Base-by-base conservation (phyloP, 2,329 filamentous ascomycete genomes). In the Colletotrichum nymphaeae region DNA sequence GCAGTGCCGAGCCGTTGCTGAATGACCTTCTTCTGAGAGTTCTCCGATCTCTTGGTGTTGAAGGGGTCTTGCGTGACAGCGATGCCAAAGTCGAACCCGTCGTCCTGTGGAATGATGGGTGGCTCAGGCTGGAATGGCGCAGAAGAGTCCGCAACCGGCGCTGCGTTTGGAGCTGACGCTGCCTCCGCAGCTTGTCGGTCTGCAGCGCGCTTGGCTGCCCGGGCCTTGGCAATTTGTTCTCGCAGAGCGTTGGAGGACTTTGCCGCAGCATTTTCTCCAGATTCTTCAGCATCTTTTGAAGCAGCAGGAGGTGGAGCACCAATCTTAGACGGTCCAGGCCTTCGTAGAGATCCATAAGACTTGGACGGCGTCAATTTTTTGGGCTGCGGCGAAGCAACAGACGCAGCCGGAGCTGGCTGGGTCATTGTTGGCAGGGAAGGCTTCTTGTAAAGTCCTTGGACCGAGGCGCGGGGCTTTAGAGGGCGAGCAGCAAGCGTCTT, bases 151-250 rank as follows among this genome's bases (percentile, higher is more conserved):
- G 56, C 5, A 7, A n/a, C 11, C 32, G 53, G 67, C 2, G 56
- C 71, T 26, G 62, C 7, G 16, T 4, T 57, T 9, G 30, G 57
- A 7, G 19, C 35, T 1, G 30, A 30, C 2, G 67, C 68, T 2
- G 75, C 58, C 32, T 75, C 69, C 5, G 77, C 63, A 22, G 78
- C 75, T 58, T 84, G 82, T 57, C 80, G 83, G 42, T 82, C 79
- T 3, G 85, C 84, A 12, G 89, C 91, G 74, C 91, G 89, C 69
- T 91, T 93, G 2, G 95, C 94, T 2, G 95, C 95, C 80, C 96
- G 97, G 1, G 97, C 96, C 78, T 95, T 96, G 49, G 95, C 95
- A 75, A 98, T 98, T 67, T 97, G 95, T 64, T 98, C 95, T 42
- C 97, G 91, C 16, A 99, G 84, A 0, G 95, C 92, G 19, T 89